Conservation (phyloP, 192 early-diverging fungal genomes). For the Backusella australiensis region DNA sequence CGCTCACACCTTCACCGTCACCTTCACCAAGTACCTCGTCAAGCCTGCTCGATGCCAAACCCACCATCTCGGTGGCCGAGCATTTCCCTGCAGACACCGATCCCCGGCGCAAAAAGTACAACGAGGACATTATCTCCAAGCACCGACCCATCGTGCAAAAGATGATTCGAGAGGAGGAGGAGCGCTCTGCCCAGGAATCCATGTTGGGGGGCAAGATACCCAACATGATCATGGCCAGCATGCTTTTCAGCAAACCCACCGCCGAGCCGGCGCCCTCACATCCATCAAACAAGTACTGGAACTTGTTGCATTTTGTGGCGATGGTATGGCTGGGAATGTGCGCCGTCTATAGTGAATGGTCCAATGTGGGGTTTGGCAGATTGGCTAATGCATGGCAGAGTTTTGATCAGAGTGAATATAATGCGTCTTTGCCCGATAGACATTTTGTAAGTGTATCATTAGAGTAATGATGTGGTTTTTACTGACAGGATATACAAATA, state of each 20-base stretch:
- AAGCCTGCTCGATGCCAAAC: not conserved
- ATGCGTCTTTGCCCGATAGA: not conserved
- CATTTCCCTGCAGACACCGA: constrained; percentile 5
- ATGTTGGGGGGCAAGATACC: constrained; percentile 2
- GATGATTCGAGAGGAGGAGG: constrained; percentile 14
- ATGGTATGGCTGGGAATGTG: constrained; percentile 43
- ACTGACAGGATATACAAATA: not conserved
- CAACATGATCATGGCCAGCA: not conserved
- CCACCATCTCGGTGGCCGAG: not conserved
- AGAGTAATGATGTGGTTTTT: too few species aligned
- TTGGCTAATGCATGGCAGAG: constrained; percentile 11
- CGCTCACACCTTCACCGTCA: constrained; percentile 6
- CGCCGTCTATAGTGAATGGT: constrained; percentile 38
- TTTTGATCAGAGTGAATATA: not conserved
- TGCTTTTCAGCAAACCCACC: not conserved
- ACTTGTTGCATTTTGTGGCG: constrained; percentile 46
- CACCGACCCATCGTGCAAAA: constrained; percentile 24
- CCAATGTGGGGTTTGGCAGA: not conserved
- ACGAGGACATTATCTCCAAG: constrained; percentile 12
- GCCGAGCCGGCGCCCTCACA: constrained; percentile 6
- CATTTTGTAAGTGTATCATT: constrained; percentile 15
- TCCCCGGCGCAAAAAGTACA: not conserved
- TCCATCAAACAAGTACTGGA: constrained; percentile 46
- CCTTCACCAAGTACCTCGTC: constrained; percentile 12
- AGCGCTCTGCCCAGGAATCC: constrained; percentile 12